phyloP scores from a whole-genome alignment of 2,329 filamentous ascomycete genomes.

The Magnaporthiopsis poae region DNA sequence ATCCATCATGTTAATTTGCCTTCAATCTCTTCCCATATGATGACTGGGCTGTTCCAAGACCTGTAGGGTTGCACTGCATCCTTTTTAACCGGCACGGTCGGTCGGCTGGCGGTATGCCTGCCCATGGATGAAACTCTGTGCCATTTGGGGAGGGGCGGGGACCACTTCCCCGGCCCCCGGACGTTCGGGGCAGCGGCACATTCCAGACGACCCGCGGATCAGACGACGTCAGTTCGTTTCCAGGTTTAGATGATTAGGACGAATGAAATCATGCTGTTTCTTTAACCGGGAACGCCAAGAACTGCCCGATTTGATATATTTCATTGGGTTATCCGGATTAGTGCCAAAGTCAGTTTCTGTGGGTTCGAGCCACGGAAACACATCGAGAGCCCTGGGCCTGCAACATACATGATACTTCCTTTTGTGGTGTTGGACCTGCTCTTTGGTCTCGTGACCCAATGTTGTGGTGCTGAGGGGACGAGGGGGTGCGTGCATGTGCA shows the following conservation, averaged over 20 bases:
- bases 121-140: background rate
- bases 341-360: background rate
- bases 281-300: background rate
- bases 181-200: background rate
- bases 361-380: too few species aligned
- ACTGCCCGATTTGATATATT: background rate
- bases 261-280: background rate
- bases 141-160: background rate
- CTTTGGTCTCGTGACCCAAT: background rate
- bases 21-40: background rate
- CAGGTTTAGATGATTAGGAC: background rate
- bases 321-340: background rate
- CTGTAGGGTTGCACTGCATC: background rate
- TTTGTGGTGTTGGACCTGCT: background rate
- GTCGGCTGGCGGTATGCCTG: too few species aligned
- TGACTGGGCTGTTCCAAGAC: background rate
- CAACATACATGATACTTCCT: background rate
- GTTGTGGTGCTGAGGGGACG: background rate
- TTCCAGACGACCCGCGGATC: background rate
- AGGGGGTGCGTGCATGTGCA: too few species aligned
- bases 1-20: background rate
- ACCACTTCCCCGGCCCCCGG: background rate
- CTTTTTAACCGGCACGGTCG: background rate
- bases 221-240: background rate
- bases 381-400: background rate